Evolutionary conservation across 2,329 filamentous ascomycete genomes (phyloP), one percentile per base, ranked within the genome.

Genomic region (Fusarium coffeatum): DNA sequence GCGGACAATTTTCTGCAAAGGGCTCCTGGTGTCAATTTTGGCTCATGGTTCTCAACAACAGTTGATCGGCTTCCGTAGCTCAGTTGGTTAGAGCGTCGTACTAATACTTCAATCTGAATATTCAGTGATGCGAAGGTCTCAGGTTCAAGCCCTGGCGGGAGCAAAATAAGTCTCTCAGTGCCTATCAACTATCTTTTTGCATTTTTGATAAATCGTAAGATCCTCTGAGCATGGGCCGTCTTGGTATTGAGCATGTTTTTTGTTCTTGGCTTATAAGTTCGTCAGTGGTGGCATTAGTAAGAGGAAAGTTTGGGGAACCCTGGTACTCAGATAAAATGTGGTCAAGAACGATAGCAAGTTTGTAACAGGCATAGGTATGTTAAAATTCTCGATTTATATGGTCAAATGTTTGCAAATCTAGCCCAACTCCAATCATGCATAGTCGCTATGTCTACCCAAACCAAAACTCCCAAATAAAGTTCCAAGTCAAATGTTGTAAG

Each of bases 341-440:
- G 6, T n/a, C 18, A n/a, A 15, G 16, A 18, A 53, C 5, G 12
- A 22, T 41, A 15, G 6, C 27, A 12, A 53, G 30, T 22, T 8
- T 40, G n/a, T 37, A 15, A 15, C 49, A 18, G 20, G 3, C 6
- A 16, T 2, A 28, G 12, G 7, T 7, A 15, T 37, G 18, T 20
- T 8, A 9, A 18, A 22, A 10, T 22, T 56, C n/a, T 23, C n/a
- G 34, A 32, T 59, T 34, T 47, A 18, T 37, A 55, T 22, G 10
- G 51, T 27, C 42, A 43, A 65, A 42, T 25, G 45, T 37, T 34
- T 42, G 23, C 45, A 47, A 55, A 40, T 59, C 54, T 63, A 68
- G 18, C 48, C 30, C 30, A 69, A 74, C 71, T 64, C 71, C 71
- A 43, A 30, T 23, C 46, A 71, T 72, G 69, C 64, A 59, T 48